Conservation (phyloP, 805 yeast genomes). For the Pichia gijzeniarum region DNA sequence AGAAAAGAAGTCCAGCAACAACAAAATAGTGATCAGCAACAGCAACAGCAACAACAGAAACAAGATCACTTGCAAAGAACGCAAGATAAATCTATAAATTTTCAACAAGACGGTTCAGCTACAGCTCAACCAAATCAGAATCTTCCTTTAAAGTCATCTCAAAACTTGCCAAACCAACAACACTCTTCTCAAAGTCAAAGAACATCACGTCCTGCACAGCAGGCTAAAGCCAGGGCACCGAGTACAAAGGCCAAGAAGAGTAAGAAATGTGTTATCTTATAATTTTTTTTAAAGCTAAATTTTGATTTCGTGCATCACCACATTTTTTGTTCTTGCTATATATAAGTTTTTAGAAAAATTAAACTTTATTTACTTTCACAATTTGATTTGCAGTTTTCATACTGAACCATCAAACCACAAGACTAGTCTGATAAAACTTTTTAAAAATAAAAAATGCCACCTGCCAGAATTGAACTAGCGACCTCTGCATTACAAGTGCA, state of each 20-base stretch:
- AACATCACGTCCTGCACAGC: neutral
- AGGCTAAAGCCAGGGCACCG: neutral
- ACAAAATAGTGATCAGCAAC: conserved; percentile 6
- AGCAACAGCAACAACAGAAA: neutral
- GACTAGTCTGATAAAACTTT: no score
- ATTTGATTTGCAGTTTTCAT: no score
- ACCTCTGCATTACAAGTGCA: conserved; percentile 99
- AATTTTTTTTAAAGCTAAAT: neutral
- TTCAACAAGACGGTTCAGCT: no score
- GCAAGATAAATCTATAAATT: neutral
- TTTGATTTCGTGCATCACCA: no score
- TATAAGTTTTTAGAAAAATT: no score
- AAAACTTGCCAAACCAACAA: neutral
- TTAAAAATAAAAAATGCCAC: conserved; percentile 41
- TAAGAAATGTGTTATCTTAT: conserved; percentile 5
- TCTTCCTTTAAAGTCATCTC: neutral
- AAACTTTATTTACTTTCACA: no score
- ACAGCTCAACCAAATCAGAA: no score
- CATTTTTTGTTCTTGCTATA: no score
- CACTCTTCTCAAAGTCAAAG: neutral
- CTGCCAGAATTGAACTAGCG: conserved; percentile 91
- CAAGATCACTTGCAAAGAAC: neutral
- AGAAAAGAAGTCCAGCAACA: conserved; percentile 49
- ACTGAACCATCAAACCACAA: no score
- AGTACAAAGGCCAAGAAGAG: conserved; percentile 3